These are phyloP conservation scores for Endogone sp. DNA, from an alignment of 192 early-diverging fungal species.

Conservation along the genomic window DNA sequence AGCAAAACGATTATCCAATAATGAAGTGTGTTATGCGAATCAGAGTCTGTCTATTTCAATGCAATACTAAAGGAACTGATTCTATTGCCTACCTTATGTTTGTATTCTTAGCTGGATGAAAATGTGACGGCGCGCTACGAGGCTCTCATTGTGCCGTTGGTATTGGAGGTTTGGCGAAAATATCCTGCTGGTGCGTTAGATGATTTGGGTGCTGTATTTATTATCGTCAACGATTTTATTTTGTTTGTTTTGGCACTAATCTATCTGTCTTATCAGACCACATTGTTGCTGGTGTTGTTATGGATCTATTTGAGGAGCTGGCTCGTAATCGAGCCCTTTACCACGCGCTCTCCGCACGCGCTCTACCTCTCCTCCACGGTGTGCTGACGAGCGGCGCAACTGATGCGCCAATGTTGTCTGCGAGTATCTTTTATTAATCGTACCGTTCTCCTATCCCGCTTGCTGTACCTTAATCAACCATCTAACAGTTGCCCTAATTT, in stretches of 20 bases:
- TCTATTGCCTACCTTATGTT: too few relatives aligned
- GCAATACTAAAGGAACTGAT: too few relatives aligned
- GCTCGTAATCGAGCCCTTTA: slow-evolving; percentile 62
- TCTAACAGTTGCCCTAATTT: neutral
- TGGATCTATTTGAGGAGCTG: slow-evolving; percentile 76
- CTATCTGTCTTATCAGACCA: slow-evolving; percentile 42
- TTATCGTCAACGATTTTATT: slow-evolving; percentile 8
- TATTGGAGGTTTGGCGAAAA: slow-evolving; percentile 76
- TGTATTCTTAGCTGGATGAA: slow-evolving; percentile 58
- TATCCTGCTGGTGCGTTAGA: slow-evolving; percentile 36
- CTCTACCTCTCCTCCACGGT: slow-evolving; percentile 65
- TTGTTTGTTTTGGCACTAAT: slow-evolving; percentile 8
- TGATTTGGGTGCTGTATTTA: slow-evolving; percentile 14
- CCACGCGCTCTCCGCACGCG: slow-evolving; percentile 62
- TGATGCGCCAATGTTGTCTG: slow-evolving; percentile 34
- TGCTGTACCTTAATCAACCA: too few relatives aligned
- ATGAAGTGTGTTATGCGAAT: neutral
- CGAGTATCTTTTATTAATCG: too few relatives aligned
- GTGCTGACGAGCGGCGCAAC: slow-evolving; percentile 42
- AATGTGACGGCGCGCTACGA: slow-evolving; percentile 73
- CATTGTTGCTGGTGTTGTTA: slow-evolving; percentile 68
- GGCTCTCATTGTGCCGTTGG: slow-evolving; percentile 60
- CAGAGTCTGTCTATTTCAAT: neutral
- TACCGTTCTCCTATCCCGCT: slow-evolving; percentile 4
- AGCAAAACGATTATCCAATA: too few relatives aligned